These are phyloP conservation scores for Chaetomium cochliodes DNA, from an alignment of 495 filamentous ascomycete genomes.

Conservation along the genomic window DNA sequence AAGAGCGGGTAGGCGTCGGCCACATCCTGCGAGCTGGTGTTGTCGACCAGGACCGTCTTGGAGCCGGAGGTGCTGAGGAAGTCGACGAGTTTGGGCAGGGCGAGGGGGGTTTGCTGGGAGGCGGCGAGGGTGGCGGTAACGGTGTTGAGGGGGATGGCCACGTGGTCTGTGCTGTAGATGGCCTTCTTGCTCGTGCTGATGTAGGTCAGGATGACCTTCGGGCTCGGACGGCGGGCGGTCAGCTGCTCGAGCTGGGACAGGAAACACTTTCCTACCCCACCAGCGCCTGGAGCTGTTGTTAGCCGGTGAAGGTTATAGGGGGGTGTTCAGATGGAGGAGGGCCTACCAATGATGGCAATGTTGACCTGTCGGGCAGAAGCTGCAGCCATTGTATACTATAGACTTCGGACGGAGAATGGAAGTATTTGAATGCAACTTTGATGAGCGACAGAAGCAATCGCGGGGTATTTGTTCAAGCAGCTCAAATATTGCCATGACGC, in stretches of 20 bases:
- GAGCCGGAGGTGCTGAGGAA: slow-evolving; percentile 70
- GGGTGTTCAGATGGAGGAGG: neutral
- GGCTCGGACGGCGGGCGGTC: slow-evolving; percentile 52
- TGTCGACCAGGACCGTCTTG: slow-evolving; percentile 81
- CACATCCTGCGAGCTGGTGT: slow-evolving; percentile 81
- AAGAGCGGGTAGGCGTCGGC: slow-evolving; percentile 76
- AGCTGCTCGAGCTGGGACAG: slow-evolving; percentile 70
- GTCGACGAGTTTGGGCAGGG: slow-evolving; percentile 64
- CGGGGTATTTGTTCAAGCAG: slow-evolving; percentile 6
- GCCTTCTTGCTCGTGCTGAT: slow-evolving; percentile 78
- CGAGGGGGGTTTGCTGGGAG: slow-evolving; percentile 56
- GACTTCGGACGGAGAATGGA: neutral
- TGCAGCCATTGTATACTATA: slow-evolving; percentile 29
- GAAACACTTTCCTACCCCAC: slow-evolving; percentile 90
- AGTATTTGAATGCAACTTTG: neutral
- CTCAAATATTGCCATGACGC: slow-evolving; percentile 21
- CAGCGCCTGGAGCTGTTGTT: slow-evolving; percentile 61
- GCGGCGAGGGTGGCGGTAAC: slow-evolving; percentile 56
- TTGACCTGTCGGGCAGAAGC: slow-evolving; percentile 32
- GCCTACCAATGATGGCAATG: slow-evolving; percentile 38
- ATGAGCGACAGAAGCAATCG: neutral
- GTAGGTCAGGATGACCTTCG: slow-evolving; percentile 68
- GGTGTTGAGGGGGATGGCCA: slow-evolving; percentile 53
- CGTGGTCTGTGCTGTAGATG: slow-evolving; percentile 62
- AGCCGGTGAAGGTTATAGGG: slow-evolving; percentile 11